Conservation (phyloP, 768 basidiomycete genomes). For the Exsudoporus frostii region DNA sequence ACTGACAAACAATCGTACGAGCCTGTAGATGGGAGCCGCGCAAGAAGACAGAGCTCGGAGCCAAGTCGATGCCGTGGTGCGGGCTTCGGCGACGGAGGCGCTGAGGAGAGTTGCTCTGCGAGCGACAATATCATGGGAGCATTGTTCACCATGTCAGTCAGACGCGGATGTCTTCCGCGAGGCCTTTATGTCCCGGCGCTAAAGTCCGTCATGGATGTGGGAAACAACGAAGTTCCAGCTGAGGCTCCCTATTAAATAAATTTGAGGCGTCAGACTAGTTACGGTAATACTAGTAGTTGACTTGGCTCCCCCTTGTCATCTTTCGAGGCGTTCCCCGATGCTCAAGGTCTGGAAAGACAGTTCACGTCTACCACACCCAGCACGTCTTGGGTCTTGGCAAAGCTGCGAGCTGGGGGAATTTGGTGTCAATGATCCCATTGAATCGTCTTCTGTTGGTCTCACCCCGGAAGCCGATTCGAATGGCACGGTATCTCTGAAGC, state of each 20-base stretch:
- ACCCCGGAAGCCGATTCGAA: slow-evolving; percentile 9
- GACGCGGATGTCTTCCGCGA: background rate
- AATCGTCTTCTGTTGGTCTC: slow-evolving; percentile 13
- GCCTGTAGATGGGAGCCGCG: slow-evolving; percentile 68
- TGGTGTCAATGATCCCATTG: slow-evolving; percentile 23
- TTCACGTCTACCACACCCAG: slow-evolving; percentile 5
- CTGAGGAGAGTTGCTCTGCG: slow-evolving; percentile 24
- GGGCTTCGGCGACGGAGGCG: slow-evolving; percentile 18
- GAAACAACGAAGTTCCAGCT: background rate
- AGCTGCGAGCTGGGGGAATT: slow-evolving; percentile 27
- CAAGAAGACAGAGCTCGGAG: slow-evolving; percentile 59
- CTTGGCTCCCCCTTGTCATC: background rate
- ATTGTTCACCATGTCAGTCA: slow-evolving; percentile 52
- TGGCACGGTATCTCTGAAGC: slow-evolving; percentile 8
- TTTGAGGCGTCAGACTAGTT: background rate
- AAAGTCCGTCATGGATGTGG: slow-evolving; percentile 13
- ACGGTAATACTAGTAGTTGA: background rate
- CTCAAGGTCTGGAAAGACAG: slow-evolving; percentile 24
- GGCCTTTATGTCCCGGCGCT: background rate
- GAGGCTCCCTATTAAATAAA: background rate
- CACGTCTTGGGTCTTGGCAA: background rate
- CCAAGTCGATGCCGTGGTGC: slow-evolving; percentile 38
- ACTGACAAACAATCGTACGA: slow-evolving; percentile 22
- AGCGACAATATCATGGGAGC: slow-evolving; percentile 31
- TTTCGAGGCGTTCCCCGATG: slow-evolving; percentile 8